phyloP scores from a whole-genome alignment of 2,329 filamentous ascomycete species.

The Cadophora sp. region DNA sequence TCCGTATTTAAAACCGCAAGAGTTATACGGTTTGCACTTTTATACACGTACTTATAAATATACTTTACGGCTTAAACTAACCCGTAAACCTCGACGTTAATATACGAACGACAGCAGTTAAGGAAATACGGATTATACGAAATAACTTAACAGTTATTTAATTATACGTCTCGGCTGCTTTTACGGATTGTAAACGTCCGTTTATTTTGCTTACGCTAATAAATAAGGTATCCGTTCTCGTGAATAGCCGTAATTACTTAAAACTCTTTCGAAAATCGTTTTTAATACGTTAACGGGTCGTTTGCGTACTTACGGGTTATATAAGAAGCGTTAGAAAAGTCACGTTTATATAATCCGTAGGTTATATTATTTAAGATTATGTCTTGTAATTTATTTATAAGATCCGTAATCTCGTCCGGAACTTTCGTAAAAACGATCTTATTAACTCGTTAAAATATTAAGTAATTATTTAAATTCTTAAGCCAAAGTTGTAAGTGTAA shows the following conservation, averaged over 20 bases:
- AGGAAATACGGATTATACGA: background rate
- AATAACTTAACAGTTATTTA: background rate
- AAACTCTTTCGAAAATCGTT: background rate
- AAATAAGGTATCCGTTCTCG: background rate
- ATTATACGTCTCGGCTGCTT: too few relatives aligned
- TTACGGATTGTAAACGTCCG: too few relatives aligned
- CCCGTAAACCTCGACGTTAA: background rate
- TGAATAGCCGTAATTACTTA: background rate
- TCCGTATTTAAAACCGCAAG: background rate
- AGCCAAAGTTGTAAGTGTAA: too few relatives aligned
- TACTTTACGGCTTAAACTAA: background rate
- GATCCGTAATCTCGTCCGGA: background rate
- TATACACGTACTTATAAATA: background rate
- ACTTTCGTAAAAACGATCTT: background rate
- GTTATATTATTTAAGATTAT: background rate
- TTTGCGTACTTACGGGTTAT: background rate
- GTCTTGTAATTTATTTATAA: background rate
- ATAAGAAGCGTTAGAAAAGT: background rate
- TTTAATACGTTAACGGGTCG: background rate
- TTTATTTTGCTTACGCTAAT: background rate
- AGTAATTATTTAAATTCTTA: background rate
- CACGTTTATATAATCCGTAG: background rate
- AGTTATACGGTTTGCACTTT: background rate
- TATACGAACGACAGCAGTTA: background rate
- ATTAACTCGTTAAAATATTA: background rate